Evolutionary conservation across 176 grass and related monocot genomes (phyloP), one percentile per base, ranked within the genome.

Genomic region (Zoysia japonica): DNA sequence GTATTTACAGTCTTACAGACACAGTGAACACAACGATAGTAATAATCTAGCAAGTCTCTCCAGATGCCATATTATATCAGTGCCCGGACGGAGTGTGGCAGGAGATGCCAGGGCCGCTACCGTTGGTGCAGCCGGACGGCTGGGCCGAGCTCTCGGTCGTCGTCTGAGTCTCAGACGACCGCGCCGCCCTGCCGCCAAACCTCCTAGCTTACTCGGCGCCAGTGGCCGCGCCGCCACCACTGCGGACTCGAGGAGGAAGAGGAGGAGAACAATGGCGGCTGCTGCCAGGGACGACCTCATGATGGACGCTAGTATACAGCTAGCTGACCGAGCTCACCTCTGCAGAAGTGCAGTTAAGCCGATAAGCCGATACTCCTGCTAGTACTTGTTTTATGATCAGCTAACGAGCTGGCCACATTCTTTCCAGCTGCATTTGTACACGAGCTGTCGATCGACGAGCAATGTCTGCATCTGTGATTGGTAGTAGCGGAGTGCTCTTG

Each of bases 81-180:
- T 72, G 28, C 4, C 14, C 47, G 2, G 39, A 50, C 0, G 78
- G 78, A 70, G 72, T 64, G 12, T 47, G 65, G 72, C 66, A 65
- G 72, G 50, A 43, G 20, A 78, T 64, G 39, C 75, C 67, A 6
- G 55, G 0, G 7, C 85, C 83, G 61, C 48, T 87, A 15, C 85
- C 85, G 47, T 77, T 56, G 19, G 85, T 87, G 72, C 85, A 82
- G 7, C 68, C 78, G 0, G 85, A 82, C 72, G 85, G 65, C 15
- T 71, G 65, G 1, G 78, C 7, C 7, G 85, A 77, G 72, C 56
- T 82, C 47, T 81, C 56, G 0, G 47, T 5, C 44, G 17, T 13
- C 10, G 55, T 5, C 38, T 15, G 12, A 9, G 14, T 28, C 46
- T 49, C 60, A 1, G 65, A 70, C 15, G 46, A 64, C 11, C 20